Base-by-base conservation (phyloP, 1,139 yeast genomes). In the Magnusiomyces tetraspermus region DNA sequence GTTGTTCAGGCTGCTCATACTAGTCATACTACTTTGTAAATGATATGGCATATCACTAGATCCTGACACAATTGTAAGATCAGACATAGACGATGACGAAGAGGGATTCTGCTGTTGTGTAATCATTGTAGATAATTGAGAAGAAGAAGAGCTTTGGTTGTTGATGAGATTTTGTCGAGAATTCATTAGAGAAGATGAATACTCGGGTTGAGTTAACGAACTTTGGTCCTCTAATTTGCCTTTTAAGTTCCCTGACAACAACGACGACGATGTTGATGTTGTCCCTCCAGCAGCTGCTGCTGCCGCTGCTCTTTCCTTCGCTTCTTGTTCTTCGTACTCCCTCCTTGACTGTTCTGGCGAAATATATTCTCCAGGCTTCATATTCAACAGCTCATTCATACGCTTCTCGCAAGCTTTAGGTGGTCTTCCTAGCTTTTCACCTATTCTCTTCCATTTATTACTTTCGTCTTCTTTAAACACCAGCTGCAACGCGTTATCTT, bases 381-480 rank as follows among this genome's bases (percentile, higher is more conserved):
- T 48, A 31, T 37, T 48, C 45, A 53, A 11, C 21, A 54, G 47
- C 26, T 54, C 57, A 42, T 50, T 52, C 55, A 60, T 57, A n/a
- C 68, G 53, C 51, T 58, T 60, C 51, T 64, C 66, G 55, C 68
- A 64, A 11, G 65, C 64, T 46, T 57, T 58, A 2, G 66, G 60
- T 0, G 67, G 61, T 49, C 62, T 61, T 11, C 67, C 67, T 23
- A 63, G 57, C 50, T 57, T 57, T 37, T 63, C 68, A 15, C 65
- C 60, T 17, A 64, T 60, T 8, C 64, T 54, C 52, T 60, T 60
- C 68, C 68, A 64, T 50, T 63, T 63, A 21, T 53, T 55, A 40
- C 60, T 60, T 28, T 63, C 66, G 53, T 64, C 66, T 42, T 64
- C 67, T 23, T 56, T 53, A 24, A 57, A 57, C 1, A 60, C 59